Evolutionary conservation across 441 rosid species (phyloP), one percentile per base, ranked within the genome.

Genomic region (Pelargonium fulgidum): DNA sequence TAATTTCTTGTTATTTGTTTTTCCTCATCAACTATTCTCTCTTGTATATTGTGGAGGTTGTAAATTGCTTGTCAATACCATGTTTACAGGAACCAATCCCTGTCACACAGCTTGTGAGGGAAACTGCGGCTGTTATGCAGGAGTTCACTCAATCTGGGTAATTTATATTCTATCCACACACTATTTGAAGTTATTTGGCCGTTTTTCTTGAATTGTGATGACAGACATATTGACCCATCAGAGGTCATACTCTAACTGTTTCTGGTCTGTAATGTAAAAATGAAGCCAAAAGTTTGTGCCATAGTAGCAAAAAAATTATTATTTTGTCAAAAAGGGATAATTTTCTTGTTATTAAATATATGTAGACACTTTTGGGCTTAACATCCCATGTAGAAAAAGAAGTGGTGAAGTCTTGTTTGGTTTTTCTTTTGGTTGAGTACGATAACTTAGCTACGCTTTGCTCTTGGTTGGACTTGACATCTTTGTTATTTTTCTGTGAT

Each of bases 111-210:
- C 94, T 93, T 73, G 98, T 93, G 47, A 87, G 97, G 87, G 98
- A 93, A 80, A 93, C 91, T 54, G 97, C 98, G 45, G 91, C 97
- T 76, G 97, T 93, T 48, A 93, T 93, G 97, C 98, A 93, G 78
- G 98, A 93, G 85, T 93, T 93, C 78, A 93, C 98, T 69, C 97
- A 91, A 65, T 93, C 98, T 7, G 98, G 98, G 98, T 93, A 83
- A 84, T 6, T 52, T 52, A n/a, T 19, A 52, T 3, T 52, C 59
- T 14, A 4, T 52, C 33, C 7, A 19, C 16, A 14, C 20, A 13
- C 19, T n/a, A 52, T 12, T 52, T 13, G 58, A 50, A 52, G 59
- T 52, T 52, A n/a, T 52, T 52, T 52, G 14, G 16, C 59, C 0
- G 7, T 13, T 7, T n/a, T 52, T 52, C 59, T n/a, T 52, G 59